Conservation (phyloP, 495 filamentous ascomycete species). For the Xylaria grammica region DNA sequence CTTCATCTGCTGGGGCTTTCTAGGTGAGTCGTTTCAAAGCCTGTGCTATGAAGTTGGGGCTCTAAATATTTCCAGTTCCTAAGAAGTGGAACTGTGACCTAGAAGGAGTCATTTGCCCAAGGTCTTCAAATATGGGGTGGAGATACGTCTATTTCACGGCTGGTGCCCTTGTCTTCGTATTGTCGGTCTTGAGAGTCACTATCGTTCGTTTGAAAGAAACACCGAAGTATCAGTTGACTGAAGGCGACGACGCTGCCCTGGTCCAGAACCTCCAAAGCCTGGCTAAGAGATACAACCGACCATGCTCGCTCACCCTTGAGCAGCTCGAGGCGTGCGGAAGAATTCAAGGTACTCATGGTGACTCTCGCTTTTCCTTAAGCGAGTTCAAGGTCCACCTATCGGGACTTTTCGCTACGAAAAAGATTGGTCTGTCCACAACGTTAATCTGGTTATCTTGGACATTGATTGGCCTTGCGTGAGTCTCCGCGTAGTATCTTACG, state of each 20-base stretch:
- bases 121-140: conserved; percentile 78
- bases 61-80: conserved; percentile 40
- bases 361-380: conserved; percentile 49
- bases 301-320: conserved; percentile 67
- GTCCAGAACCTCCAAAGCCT: conserved; percentile 65
- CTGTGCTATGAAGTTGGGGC: conserved; percentile 20
- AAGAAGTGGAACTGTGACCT: conserved; percentile 61
- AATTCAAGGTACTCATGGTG: conserved; percentile 45
- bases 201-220: conserved; percentile 72
- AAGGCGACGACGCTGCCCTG: conserved; percentile 66
- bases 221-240: conserved; percentile 71
- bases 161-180: conserved; percentile 68
- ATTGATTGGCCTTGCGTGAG: conserved; percentile 66
- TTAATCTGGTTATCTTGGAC: conserved; percentile 74
- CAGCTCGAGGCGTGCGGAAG: conserved; percentile 59
- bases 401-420: conserved; percentile 66
- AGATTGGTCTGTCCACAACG: conserved; percentile 63
- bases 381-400: conserved; percentile 63
- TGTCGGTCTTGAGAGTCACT: conserved; percentile 69
- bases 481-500: background rate
- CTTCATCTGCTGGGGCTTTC: conserved; percentile 77
- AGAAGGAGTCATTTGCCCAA: conserved; percentile 58
- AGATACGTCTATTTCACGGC: conserved; percentile 73
- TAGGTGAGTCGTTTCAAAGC: conserved; percentile 55
- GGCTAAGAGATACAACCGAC: conserved; percentile 66